Conservation (phyloP, 179 eudicot species). For the Spergularia azorica region DNA sequence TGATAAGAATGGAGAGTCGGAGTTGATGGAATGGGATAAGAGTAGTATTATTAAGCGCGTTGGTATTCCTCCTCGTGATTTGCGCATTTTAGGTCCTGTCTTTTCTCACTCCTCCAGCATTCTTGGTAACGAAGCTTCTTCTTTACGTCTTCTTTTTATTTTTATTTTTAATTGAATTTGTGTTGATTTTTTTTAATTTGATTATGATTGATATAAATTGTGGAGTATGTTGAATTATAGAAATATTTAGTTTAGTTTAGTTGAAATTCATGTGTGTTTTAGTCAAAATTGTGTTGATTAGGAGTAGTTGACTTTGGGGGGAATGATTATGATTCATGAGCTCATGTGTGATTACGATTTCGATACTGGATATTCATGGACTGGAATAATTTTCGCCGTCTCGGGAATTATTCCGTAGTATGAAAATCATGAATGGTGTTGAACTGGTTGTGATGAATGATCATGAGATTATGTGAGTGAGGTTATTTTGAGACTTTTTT, state of each 20-base stretch:
- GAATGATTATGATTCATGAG: neutral
- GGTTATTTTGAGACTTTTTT: too few species aligned
- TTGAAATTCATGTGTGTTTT: neutral
- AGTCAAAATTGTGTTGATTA: neutral
- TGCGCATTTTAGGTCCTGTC: constrained; percentile 87
- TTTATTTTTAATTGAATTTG: neutral
- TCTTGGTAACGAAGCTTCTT: constrained; percentile 49
- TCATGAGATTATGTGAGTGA: too few species aligned
- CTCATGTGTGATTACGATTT: neutral
- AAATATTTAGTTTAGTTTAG: neutral
- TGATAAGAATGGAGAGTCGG: constrained; percentile 67
- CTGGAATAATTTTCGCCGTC: too few species aligned
- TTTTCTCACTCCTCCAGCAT: constrained; percentile 86
- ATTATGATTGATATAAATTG: too few species aligned
- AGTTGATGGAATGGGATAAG: constrained; percentile 83
- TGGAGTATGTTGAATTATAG: neutral
- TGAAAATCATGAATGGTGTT: too few species aligned
- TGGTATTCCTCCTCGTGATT: constrained; percentile 81
- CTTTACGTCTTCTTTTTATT: neutral
- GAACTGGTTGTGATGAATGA: too few species aligned
- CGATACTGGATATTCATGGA: neutral
- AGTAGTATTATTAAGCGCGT: constrained; percentile 62
- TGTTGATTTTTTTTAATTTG: neutral
- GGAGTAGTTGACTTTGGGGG: neutral
- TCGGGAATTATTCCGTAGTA: too few species aligned